Evolutionary conservation across 345 rosid species (phyloP).

Genomic region (Moringa oleifera): DNA sequence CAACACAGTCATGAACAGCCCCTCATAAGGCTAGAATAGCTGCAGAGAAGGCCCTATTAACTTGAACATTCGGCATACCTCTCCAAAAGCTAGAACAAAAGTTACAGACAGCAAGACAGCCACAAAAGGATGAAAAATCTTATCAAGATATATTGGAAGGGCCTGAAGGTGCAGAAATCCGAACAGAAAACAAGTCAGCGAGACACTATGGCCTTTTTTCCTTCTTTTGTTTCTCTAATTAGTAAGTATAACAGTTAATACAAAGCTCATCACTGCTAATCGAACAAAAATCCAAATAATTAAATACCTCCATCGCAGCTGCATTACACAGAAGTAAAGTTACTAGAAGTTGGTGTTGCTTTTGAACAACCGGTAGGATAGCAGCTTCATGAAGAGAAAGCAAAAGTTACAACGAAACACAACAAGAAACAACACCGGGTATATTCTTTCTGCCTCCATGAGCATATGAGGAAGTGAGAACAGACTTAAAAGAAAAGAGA

Average conservation of each 20-base stretch:
- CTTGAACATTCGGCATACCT: slow-evolving; percentile 34
- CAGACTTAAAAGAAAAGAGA: too few relatives aligned
- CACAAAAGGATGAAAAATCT: slow-evolving; percentile 73
- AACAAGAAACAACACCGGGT: slow-evolving; percentile 6
- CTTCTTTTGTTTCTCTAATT: too few relatives aligned
- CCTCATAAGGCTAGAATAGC: not conserved
- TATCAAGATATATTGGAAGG: slow-evolving; percentile 71
- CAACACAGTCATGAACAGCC: slow-evolving; percentile 2
- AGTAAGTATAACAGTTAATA: too few relatives aligned
- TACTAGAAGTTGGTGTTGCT: slow-evolving; percentile 80
- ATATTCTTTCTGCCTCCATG: too few relatives aligned
- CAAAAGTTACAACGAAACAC: not conserved
- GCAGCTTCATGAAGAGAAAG: slow-evolving; percentile 34
- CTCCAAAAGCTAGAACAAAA: slow-evolving; percentile 78
- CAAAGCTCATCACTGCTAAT: too few relatives aligned
- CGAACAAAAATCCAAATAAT: not conserved
- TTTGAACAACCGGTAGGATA: slow-evolving; percentile 71
- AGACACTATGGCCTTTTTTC: not conserved
- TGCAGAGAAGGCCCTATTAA: slow-evolving; percentile 9
- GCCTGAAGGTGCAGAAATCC: slow-evolving; percentile 41
- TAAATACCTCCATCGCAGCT: slow-evolving; percentile 69
- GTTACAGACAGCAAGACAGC: slow-evolving; percentile 79
- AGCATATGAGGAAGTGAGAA: too few relatives aligned
- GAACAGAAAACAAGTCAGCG: not conserved
- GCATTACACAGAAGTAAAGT: slow-evolving; percentile 81